Base-by-base conservation (phyloP, 768 basidiomycete species). In the Filobasidium floriforme region DNA sequence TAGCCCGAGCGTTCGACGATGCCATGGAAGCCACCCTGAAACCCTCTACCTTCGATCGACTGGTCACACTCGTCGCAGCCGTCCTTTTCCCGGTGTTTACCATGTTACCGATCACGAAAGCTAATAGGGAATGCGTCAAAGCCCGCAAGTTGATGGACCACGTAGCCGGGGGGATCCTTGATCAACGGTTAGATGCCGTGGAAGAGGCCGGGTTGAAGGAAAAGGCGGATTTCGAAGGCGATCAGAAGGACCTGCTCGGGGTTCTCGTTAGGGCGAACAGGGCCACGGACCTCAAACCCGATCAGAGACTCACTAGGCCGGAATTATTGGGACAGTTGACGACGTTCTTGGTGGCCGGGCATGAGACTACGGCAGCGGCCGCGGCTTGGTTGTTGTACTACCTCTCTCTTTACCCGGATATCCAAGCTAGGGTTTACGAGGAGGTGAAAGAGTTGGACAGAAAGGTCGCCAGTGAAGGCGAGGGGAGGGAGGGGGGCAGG, bases 291-390 rank as follows among this genome's bases (percentile, higher is more conserved):
- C 74, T 80, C 10, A 75, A 81, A 11, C 77, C 80, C 0, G 81
- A 81, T 0, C 89, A 92, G 40, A 80, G 88, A 69, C 84, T 94
- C 69, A 88, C 90, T 0, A 92, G 94, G 72, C 86, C 88, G 32
- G 92, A 94, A 72, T 86, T 93, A 60, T 81, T 92, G 10, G 82
- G 89, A 72, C 91, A 87, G 66, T 86, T 93, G 77, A 90, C 89
- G 71, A 92, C 90, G 0, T 89, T 93, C 76, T 85, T 92, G 82
- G 90, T 92, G 75, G 90, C 88, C 22, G 65, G 64, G 4, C 89
- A 92, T 14, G 90, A 92, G 73, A 90, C 90, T 0, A 88, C 88
- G 11, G 88, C 89, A 1, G 84, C 92, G 32, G 84, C 87, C 4
- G 79, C 93, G 52, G 89, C 89, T 0, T 96, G 92, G 92, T 86